These are phyloP conservation scores for Arabidopsis hybrid DNA, from an alignment of 441 rosid genomes.

Conservation along the genomic window DNA sequence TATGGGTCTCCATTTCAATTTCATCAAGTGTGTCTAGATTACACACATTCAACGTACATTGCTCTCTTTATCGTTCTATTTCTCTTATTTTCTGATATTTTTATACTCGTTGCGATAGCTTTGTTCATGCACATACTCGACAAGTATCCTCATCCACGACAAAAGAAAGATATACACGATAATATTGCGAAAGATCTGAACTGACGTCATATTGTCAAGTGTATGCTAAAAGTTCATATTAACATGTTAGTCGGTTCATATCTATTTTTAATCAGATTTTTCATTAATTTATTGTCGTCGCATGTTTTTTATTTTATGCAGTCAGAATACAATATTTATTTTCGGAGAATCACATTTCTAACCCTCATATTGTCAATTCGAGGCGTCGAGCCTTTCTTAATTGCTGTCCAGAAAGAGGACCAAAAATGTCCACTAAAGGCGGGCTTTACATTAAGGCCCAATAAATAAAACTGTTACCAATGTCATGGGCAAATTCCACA, in stretches of 20 bases:
- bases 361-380: neutral
- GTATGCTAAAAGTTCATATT: too few species aligned
- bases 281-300: too few species aligned
- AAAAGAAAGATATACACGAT: neutral
- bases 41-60: conserved; percentile 41
- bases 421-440: neutral
- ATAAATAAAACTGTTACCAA: neutral
- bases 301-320: too few species aligned
- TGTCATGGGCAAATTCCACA: neutral
- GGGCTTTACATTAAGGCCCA: conserved; percentile 14
- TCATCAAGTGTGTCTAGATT: conserved; percentile 30
- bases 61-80: conserved; percentile 10
- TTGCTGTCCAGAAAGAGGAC: too few species aligned
- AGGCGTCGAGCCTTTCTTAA: neutral
- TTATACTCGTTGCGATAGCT: conserved; percentile 4
- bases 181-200: conserved; percentile 9
- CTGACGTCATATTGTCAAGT: neutral
- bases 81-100: neutral
- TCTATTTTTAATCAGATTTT: neutral
- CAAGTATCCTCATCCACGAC: conserved; percentile 29
- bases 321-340: too few species aligned
- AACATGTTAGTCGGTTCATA: too few species aligned
- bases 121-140: conserved; percentile 29
- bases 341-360: too few species aligned
- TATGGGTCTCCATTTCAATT: conserved; percentile 42